Evolutionary conservation across 2,329 filamentous ascomycete species (phyloP).

Genomic region (Blastomyces silverae): DNA sequence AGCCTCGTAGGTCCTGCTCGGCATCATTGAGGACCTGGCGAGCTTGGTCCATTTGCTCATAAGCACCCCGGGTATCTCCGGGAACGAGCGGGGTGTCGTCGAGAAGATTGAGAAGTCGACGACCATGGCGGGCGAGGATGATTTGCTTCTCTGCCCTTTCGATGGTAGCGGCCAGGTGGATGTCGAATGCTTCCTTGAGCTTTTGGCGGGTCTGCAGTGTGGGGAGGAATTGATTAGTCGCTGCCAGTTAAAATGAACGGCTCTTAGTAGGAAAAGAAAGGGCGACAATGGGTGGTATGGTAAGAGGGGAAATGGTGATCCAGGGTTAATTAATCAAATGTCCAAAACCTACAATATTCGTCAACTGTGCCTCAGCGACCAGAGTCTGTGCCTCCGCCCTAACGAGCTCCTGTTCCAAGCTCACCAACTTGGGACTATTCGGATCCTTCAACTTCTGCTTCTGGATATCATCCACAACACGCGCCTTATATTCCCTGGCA

Average conservation of each 20-base stretch:
- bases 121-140: conserved; percentile 84
- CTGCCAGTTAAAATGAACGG: neutral
- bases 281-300: neutral
- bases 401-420: conserved; percentile 92
- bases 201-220: conserved; percentile 73
- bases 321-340: neutral
- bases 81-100: conserved; percentile 87
- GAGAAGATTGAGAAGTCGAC: conserved; percentile 73
- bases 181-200: conserved; percentile 86
- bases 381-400: conserved; percentile 91
- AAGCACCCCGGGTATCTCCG: conserved; percentile 67
- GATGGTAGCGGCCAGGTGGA: conserved; percentile 83
- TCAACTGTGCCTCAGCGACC: conserved; percentile 92
- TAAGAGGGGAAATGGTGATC: neutral
- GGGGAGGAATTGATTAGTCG: neutral
- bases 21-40: conserved; percentile 86
- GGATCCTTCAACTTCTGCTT: conserved; percentile 90
- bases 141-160: conserved; percentile 97
- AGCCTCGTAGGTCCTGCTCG: conserved; percentile 76
- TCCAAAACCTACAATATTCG: conserved; percentile 68
- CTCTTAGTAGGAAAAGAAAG: neutral
- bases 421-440: conserved; percentile 69
- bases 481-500: conserved; percentile 75
- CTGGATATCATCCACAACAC: conserved; percentile 87
- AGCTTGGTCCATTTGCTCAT: conserved; percentile 59